Evolutionary conservation across 148 eudicot genomes (phyloP), one percentile per base, ranked within the genome.

Genomic region (Suaeda aralocaspica): DNA sequence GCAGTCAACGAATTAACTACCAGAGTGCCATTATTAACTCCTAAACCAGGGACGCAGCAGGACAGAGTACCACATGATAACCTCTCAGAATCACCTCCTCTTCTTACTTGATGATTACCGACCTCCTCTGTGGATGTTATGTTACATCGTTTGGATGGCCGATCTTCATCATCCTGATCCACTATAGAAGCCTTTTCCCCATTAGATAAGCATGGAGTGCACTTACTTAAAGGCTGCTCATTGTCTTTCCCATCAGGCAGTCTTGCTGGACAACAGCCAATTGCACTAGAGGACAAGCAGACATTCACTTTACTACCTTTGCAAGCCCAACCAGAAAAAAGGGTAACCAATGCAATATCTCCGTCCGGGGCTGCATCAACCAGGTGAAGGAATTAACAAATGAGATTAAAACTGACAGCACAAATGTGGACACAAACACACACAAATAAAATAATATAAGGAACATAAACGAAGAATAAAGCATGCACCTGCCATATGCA

Each of bases 321-420:
- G 86, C 98, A 92, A 67, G 92, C 96, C 98, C 98, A 92, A 41
- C 98, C 98, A 73, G 98, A 81, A 75, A 92, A 92, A 72, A 92
- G 92, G 2, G 98, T 88, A 63, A 92, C 94, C 62, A 92, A 81
- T 46, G 92, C 96, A 70, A 67, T 65, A 72, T 92, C 98, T 69
- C 89, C 83, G 25, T 82, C 85, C 53, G 98, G 96, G 61, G 96
- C 98, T 92, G 89, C 88, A 86, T 66, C 24, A 72, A 18, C 59
- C 57, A 70, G 63, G 55, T 45, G 29, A 71, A 28, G 64, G n/a
- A n/a, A 21, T 51, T 30, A 9, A 59, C 21, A 75, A 50, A 28
- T 78, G 21, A 74, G 75, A 55, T 30, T 34, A 67, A 58, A 50
- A 26, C 11, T 58, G 49, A 51, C 62, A 12, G 6, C 68, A 59